Base-by-base conservation (phyloP, 495 filamentous ascomycete genomes). In the Neurospora sp. region DNA sequence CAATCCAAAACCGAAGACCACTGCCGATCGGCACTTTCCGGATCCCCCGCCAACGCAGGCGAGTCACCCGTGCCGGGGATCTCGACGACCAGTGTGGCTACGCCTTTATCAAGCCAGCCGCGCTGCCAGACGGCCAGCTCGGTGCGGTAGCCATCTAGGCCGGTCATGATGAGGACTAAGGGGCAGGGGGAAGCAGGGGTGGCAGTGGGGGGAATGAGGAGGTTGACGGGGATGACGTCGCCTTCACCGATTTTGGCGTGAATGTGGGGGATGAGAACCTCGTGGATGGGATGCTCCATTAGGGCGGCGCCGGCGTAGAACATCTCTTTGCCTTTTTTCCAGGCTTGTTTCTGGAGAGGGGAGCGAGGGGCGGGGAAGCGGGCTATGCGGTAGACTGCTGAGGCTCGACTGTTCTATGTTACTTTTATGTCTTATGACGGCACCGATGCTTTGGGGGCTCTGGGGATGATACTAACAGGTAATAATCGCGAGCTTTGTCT, bases 41-140 rank as follows among this genome's bases (percentile, higher is more conserved):
- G 81, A 46, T 86, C 84, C 0, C 72, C 48, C 11, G 80, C 83
- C 41, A 85, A 84, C 0, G 91, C 90, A 16, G 92, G 92, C 62
- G 85, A 91, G 78, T 94, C 92, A 6, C 89, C 92, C 0, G 92
- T 94, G 0, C 91, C 92, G 0, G 91, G 92, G 73, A 94, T 92
- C 81, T 94, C 92, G 35, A 87, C 85, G 31, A 92, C 81, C 1
- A 92, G 80, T 3, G 79, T 85, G 14, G 84, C 89, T 79, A 84
- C 88, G 69, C 85, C 87, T 70, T 85, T 86, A 74, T 82, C 82
- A 35, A 85, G 78, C 71, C 85, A 91, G 62, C 90, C 87, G 69
- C 89, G 83, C 70, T 86, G 88, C 77, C 90, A 90, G 54, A 89
- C 74, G n/a, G 89, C 87, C 54, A 92, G 88, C 71, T 94, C 92